Evolutionary conservation across 2,329 filamentous ascomycete species (phyloP).

Genomic region (Aspergillus niger): DNA sequence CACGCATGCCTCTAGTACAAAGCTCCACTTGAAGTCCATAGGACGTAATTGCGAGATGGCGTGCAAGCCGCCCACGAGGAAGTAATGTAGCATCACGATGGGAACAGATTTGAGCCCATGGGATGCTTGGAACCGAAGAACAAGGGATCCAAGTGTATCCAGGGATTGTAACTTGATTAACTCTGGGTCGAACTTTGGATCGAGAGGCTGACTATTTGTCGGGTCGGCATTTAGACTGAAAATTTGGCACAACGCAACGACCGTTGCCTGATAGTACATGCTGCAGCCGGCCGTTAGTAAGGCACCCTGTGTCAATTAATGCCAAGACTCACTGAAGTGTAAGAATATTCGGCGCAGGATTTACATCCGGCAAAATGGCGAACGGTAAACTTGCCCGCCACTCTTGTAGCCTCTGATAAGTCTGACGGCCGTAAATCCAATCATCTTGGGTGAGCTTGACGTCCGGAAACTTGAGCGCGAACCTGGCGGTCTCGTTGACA

Average conservation of each 20-base stretch:
- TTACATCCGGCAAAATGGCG: conserved; percentile 14
- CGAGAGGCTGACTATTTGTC: neutral
- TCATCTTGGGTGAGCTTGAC: conserved; percentile 6
- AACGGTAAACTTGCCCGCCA: conserved; percentile 19
- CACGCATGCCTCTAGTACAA: conserved; percentile 26
- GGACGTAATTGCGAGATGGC: conserved; percentile 18
- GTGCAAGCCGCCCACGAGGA: conserved; percentile 26
- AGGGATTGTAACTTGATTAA: conserved; percentile 17
- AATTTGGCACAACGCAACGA: conserved; percentile 20
- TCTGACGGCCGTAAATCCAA: conserved; percentile 18
- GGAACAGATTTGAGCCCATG: conserved; percentile 29
- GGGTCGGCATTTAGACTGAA: conserved; percentile 14
- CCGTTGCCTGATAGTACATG: conserved; percentile 24
- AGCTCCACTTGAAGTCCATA: conserved; percentile 22
- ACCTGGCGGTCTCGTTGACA: conserved; percentile 18
- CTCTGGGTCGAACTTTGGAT: conserved; percentile 11
- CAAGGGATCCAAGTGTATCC: conserved; percentile 22
- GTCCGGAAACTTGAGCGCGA: conserved; percentile 16
- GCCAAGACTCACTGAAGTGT: conserved; percentile 21
- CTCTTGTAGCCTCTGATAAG: conserved; percentile 13
- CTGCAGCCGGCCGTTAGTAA: conserved; percentile 13
- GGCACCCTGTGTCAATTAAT: no score
- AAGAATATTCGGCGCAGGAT: conserved; percentile 22
- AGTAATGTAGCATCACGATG: conserved; percentile 29
- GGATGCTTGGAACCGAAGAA: conserved; percentile 22